Percentiles rank a stretch among this genome's conserved stretches.
These are phyloP conservation scores for Thuja plicata DNA, from an alignment of 83 land plant species.

Conservation along the genomic window DNA sequence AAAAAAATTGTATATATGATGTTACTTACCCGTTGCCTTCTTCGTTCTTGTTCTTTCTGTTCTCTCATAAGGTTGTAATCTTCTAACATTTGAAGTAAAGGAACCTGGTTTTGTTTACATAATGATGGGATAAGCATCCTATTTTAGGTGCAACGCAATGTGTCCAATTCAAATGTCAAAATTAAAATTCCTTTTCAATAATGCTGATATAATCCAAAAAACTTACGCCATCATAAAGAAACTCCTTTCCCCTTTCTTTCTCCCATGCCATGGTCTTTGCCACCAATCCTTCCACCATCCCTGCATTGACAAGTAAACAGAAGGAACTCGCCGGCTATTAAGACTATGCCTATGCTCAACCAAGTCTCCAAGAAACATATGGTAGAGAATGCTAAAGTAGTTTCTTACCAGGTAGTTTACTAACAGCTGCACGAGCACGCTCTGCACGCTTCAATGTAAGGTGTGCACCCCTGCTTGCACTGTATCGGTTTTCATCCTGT, in stretches of 20 bases:
- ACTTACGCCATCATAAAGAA: conserved; percentile 85
- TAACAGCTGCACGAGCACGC: conserved; percentile 76
- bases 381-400: not conserved
- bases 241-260: conserved; percentile 60
- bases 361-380: not conserved
- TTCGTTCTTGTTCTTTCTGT: conserved; percentile 87
- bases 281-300: conserved; percentile 65
- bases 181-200: not conserved
- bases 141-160: not conserved
- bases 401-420: conserved; percentile 77
- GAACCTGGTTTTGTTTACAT: conserved; percentile 36
- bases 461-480: conserved; percentile 95
- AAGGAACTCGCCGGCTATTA: not conserved
- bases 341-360: not conserved
- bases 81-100: conserved; percentile 78
- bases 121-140: not conserved
- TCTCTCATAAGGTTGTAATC: conserved; percentile 68
- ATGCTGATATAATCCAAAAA: too few relatives aligned
- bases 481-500: conserved; percentile 90
- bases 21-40: conserved; percentile 58
- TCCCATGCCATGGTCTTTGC: conserved; percentile 78
- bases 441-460: conserved; percentile 91
- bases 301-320: conserved; percentile 31
- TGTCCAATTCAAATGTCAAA: not conserved
- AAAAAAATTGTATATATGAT: not conserved